Base-by-base conservation (phyloP, 2,329 filamentous ascomycete species). In the Nemania serpens region DNA sequence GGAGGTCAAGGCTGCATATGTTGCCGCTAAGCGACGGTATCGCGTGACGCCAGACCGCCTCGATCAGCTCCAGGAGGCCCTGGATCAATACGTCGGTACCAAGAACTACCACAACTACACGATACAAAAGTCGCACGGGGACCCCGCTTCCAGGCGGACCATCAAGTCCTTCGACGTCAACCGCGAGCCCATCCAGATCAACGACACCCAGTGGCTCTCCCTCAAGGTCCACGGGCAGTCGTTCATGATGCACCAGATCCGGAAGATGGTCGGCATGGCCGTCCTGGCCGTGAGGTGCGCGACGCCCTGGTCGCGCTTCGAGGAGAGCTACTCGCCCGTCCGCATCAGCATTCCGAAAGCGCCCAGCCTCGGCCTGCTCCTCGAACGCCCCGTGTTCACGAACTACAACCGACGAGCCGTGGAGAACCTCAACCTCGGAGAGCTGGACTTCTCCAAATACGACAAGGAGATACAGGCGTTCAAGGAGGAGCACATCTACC, bases 211-310 rank as follows among this genome's bases (percentile, higher is more conserved):
- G 79, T 99, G 95, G 95, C 82, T 99, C 4, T 95, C 90, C 45
- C 82, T 98, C 67, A 97, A 96, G 75, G 93, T 99, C 22, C 95
- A 99, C 76, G 95, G 95, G 0, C 95, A 99, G 77, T 94, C 90
- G 72, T 99, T 99, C 83, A 99, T 99, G 95, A 99, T 99, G 95
- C 95, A 99, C 77, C 95, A 99, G 79, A 99, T 99, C 76, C 89
- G 95, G 71, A 99, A 98, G 78, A 98, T 99, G 95, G 91, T 99
- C 15, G 92, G 91, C 58, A 93, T 99, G 89, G 91, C 88, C 9
- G 87, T 91, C 36, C 82, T 99, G 62, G 81, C 94, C 5, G 89
- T 96, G 6, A 88, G 95, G 39, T 96, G 91, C 74, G 95, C 92
- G 52, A 88, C 88, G n/a, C 82, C 90, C 3, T 81, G 88, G 3